A percentile compares a stretch with the other conserved stretches of the same genome.
These are phyloP conservation scores for Tardiomyces depauwii DNA, from an alignment of 1,139 yeast species.

Conservation along the genomic window DNA sequence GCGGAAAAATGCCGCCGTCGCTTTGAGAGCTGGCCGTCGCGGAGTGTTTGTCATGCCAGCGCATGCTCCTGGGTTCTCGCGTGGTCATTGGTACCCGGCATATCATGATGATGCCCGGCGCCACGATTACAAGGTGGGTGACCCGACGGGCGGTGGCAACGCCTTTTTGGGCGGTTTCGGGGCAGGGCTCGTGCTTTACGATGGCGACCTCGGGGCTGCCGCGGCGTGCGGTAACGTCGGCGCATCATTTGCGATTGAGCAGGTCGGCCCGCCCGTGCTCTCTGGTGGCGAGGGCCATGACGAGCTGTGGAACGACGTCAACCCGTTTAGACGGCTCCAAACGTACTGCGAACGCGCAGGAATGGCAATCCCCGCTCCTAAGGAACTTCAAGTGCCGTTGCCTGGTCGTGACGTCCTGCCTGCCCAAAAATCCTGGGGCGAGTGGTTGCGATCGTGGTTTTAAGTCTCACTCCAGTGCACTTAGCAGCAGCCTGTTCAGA, in stretches of 20 bases:
- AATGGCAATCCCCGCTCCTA: neutral
- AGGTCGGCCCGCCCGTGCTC: slow-evolving; percentile 52
- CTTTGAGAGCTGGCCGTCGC: slow-evolving; percentile 57
- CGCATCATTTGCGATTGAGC: slow-evolving; percentile 72
- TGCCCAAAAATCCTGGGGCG: neutral
- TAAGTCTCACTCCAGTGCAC: neutral
- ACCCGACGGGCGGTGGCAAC: slow-evolving; percentile 95
- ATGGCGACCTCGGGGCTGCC: slow-evolving; percentile 41
- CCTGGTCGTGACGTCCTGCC: neutral
- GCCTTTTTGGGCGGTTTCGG: slow-evolving; percentile 76
- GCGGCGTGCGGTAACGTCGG: slow-evolving; percentile 64
- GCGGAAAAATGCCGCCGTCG: slow-evolving; percentile 35
- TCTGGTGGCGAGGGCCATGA: neutral
- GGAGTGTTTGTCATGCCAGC: slow-evolving; percentile 41
- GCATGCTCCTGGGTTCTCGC: neutral
- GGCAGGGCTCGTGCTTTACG: slow-evolving; percentile 33
- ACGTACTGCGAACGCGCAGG: neutral
- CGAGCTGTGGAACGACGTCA: neutral
- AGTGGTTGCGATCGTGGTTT: neutral
- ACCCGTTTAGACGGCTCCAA: neutral
- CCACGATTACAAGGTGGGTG: slow-evolving; percentile 38
- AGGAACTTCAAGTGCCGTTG: neutral
- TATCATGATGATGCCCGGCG: slow-evolving; percentile 38
- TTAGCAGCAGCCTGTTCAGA: neutral
- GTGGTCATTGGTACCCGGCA: slow-evolving; percentile 48